phyloP scores from a whole-genome alignment of 148 eudicot genomes.

The Diospyros lotus region DNA sequence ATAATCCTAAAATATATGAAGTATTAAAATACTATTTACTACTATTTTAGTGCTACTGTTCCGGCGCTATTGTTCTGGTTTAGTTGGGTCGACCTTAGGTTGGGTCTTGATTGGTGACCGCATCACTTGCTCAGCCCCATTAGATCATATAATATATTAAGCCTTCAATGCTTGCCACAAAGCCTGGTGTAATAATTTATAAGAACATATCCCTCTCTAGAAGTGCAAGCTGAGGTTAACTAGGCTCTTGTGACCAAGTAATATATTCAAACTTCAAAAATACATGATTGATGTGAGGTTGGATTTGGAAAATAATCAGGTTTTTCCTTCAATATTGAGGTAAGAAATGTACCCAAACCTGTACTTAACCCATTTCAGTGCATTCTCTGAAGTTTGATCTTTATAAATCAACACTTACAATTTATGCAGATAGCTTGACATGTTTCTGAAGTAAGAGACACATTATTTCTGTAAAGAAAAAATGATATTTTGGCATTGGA shows the following conservation, averaged over 20 bases:
- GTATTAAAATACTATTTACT: no score
- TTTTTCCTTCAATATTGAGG: not conserved
- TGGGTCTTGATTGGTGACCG: no score
- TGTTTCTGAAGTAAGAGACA: not conserved
- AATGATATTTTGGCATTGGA: not conserved
- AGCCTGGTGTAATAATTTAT: not conserved
- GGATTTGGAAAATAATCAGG: no score
- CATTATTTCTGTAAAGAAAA: not conserved
- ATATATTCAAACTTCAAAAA: no score
- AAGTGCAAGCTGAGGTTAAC: no score
- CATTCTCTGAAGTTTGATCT: not conserved
- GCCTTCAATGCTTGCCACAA: not conserved
- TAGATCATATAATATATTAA: not conserved
- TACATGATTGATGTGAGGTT: no score
- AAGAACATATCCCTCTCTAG: no score
- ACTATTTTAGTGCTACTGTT: no score
- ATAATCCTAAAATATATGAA: no score
- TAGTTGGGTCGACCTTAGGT: no score
- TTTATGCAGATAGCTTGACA: not conserved
- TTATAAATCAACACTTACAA: not conserved
- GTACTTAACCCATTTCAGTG: not conserved
- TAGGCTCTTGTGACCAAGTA: no score
- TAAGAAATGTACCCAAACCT: not conserved
- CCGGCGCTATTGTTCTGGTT: no score
- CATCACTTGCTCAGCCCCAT: conserved; percentile 8